Base-by-base conservation (phyloP, 257 asterid species). In the Sherardia arvensis region DNA sequence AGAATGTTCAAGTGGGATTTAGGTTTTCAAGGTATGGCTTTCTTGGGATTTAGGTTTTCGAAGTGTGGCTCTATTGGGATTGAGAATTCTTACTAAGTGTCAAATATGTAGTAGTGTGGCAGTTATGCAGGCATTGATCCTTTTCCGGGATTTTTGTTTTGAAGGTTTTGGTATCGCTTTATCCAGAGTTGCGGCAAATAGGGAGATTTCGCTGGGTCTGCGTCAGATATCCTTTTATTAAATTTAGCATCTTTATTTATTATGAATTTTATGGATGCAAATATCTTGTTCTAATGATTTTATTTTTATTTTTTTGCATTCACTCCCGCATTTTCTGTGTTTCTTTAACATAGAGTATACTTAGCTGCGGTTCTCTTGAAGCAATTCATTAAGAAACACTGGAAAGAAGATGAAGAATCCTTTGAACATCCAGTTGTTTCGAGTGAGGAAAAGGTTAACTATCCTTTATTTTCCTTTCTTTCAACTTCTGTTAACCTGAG, bases 311-410 rank as follows among this genome's bases (percentile, higher is more conserved):
- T n/a, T n/a, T n/a, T n/a, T n/a, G n/a, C 33, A 9, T n/a, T n/a
- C 53, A 17, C 61, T 65, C 61, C 51, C 34, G 4, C 64, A 30
- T 57, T 38, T 25, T 7, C 43, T 25, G 79, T 82, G 93, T 78
- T 53, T 61, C 62, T 62, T 89, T 92, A 82, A 92, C 95, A 20
- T 53, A 59, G 59, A 55, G 22, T 71, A 61, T 60, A 92, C 97
- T 81, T 89, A 85, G 99, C 99, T 69, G 97, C 95, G 64, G 96
- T 92, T 69, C 75, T 92, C 76, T 80, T 92, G 65, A 89, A 89
- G 88, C 97, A 92, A 73, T 81, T 85, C 74, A 80, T 87, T 59
- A 85, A 74, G 86, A 92, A 85, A 74, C 97, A 92, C 72, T 92
- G 99, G 97, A 69, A 71, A 56, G 94, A 83, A 66, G 87, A 83